These are phyloP conservation scores for Clitopilus passeckerianus DNA, from an alignment of 768 basidiomycete species.

Conservation along the genomic window DNA sequence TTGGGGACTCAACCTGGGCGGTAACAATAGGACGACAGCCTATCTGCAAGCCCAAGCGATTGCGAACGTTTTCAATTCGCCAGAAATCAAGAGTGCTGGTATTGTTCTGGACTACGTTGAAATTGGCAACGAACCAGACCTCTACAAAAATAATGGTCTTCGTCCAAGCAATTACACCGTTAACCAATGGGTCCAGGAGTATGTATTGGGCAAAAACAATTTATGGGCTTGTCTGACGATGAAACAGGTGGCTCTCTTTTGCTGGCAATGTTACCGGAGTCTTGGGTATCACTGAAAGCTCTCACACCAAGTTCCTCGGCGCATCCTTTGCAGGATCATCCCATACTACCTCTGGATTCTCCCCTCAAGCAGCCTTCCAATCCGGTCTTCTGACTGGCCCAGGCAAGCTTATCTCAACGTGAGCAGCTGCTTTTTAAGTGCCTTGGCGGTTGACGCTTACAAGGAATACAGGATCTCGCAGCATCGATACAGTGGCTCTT, in stretches of 20 bases:
- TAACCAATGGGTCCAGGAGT: conserved; percentile 47
- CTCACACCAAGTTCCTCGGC: conserved; percentile 42
- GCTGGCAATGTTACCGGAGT: conserved; percentile 42
- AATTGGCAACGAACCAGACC: conserved; percentile 60
- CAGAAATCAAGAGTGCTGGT: conserved; percentile 30
- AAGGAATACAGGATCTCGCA: conserved; percentile 41
- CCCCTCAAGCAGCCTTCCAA: conserved; percentile 55
- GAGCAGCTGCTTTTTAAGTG: conserved; percentile 14
- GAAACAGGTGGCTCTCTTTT: conserved; percentile 45
- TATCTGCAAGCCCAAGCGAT: conserved; percentile 46
- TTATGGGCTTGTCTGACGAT: background rate
- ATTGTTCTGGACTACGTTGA: conserved; percentile 54
- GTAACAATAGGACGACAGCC: conserved; percentile 44
- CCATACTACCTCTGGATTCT: conserved; percentile 40
- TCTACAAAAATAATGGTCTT: conserved; percentile 43
- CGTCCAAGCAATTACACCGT: conserved; percentile 35
- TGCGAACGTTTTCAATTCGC: conserved; percentile 40
- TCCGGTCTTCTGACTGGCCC: conserved; percentile 43
- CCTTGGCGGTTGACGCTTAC: background rate
- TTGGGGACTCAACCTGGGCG: conserved; percentile 68
- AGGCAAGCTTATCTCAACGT: conserved; percentile 52
- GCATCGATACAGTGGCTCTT: conserved; percentile 54
- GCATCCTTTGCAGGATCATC: conserved; percentile 49
- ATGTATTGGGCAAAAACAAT: conserved; percentile 11
- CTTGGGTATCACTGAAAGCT: conserved; percentile 28